These are phyloP conservation scores for Colletotrichum sp. DNA, from an alignment of 2,329 filamentous ascomycete genomes.

Conservation along the genomic window DNA sequence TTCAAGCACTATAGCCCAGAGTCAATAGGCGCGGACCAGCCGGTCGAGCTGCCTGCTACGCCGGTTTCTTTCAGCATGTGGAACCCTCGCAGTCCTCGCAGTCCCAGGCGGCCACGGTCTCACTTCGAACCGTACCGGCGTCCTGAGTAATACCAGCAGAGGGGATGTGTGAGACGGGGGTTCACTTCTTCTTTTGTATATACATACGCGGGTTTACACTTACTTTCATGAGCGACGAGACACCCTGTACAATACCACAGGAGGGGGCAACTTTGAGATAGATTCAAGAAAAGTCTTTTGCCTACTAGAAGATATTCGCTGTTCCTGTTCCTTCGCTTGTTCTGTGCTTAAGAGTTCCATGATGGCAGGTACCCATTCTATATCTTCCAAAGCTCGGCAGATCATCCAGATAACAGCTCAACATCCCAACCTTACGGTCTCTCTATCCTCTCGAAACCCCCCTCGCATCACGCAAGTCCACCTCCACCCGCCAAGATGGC, in stretches of 20 bases:
- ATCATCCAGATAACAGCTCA: background rate
- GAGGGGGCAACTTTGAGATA: background rate
- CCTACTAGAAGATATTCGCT: background rate
- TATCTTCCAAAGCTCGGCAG: background rate
- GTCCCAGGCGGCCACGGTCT: background rate
- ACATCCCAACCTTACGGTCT: background rate
- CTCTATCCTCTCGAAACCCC: background rate
- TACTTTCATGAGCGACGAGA: conserved; percentile 2
- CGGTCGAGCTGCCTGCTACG: conserved; percentile 15
- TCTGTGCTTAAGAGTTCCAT: too few relatives aligned
- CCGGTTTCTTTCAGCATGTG: conserved; percentile 17
- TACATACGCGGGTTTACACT: background rate
- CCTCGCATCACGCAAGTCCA: background rate
- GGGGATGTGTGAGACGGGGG: background rate
- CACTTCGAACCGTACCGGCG: conserved; percentile 15
- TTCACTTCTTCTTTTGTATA: background rate
- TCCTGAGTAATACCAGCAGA: background rate
- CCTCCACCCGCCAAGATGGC: background rate
- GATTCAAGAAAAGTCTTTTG: background rate
- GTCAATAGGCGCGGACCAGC: background rate
- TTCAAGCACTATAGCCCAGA: conserved; percentile 19
- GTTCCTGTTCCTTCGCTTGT: background rate
- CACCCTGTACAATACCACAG: background rate
- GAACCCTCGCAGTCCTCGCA: background rate
- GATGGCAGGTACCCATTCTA: background rate